phyloP scores from a whole-genome alignment of 192 early-diverging fungal species.

The Coemansia sp. region DNA sequence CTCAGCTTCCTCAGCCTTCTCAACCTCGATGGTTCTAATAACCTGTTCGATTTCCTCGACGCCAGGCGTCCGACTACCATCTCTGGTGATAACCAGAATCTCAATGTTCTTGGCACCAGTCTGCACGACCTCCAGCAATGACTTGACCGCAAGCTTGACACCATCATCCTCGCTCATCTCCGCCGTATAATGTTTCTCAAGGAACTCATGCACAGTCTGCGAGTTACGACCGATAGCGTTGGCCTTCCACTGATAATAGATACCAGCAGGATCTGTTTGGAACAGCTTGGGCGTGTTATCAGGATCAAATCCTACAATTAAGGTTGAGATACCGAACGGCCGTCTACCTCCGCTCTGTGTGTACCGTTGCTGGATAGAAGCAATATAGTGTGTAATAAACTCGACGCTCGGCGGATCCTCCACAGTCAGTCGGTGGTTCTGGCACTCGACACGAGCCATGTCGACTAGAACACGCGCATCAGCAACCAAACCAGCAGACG shows the following conservation, averaged over 20 bases:
- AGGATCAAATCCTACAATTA: conserved; percentile 91
- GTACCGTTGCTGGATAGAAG: conserved; percentile 97
- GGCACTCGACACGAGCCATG: conserved; percentile 96
- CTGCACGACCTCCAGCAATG: conserved; percentile 96
- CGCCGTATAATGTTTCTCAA: conserved; percentile 96
- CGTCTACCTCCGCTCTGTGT: conserved; percentile 98
- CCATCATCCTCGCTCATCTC: conserved; percentile 76
- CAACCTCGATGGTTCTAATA: conserved; percentile 76
- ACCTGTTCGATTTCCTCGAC: conserved; percentile 74
- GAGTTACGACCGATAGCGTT: conserved; percentile 95
- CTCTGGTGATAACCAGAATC: conserved; percentile 85
- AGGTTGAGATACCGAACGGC: conserved; percentile 97
- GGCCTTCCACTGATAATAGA: conserved; percentile 98
- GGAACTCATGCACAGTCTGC: conserved; percentile 97
- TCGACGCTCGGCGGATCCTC: conserved; percentile 97
- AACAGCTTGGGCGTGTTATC: conserved; percentile 90
- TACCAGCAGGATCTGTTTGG: conserved; percentile 98
- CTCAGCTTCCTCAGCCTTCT: conserved; percentile 89
- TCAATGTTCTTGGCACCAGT: conserved; percentile 99
- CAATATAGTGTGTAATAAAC: conserved; percentile 97
- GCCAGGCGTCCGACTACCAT: conserved; percentile 69
- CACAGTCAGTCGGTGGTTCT: conserved; percentile 94
- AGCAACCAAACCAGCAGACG: conserved; percentile 94
- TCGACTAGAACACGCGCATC: conserved; percentile 96
- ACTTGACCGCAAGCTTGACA: conserved; percentile 88